Conservation (phyloP, 345 rosid genomes). For the Heritiera littoralis region DNA sequence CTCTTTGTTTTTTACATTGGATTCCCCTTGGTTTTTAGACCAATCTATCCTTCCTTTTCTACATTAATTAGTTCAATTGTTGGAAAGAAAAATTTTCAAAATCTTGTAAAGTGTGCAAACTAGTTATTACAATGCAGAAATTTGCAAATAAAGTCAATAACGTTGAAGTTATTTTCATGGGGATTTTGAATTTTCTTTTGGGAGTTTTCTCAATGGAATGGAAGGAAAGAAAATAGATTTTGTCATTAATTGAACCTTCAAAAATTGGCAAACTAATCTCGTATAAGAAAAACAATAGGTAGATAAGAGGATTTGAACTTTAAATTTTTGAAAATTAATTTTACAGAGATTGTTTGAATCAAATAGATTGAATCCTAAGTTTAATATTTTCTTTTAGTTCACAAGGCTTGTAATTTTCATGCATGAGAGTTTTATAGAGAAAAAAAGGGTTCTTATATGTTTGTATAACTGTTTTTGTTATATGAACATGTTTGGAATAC, state of each 20-base stretch:
- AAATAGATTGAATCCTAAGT: too few species aligned
- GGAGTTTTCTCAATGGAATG: background rate
- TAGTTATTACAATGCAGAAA: too few species aligned
- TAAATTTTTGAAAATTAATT: too few species aligned
- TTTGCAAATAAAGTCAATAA: background rate
- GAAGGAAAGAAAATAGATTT: background rate
- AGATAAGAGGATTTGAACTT: too few species aligned
- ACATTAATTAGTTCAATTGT: background rate
- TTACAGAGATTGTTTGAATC: too few species aligned
- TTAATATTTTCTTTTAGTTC: background rate
- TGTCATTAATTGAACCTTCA: too few species aligned
- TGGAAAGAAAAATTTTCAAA: background rate
- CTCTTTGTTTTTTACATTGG: constrained; percentile 30
- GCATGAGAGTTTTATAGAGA: background rate
- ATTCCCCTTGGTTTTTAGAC: constrained; percentile 23
- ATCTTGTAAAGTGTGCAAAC: constrained; percentile 21
- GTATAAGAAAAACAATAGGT: too few species aligned
- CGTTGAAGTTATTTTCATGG: background rate
- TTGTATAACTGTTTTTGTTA: too few species aligned
- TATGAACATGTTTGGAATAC: background rate
- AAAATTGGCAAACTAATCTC: too few species aligned
- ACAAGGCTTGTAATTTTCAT: background rate
- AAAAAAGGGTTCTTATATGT: too few species aligned
- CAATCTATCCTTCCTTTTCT: background rate
- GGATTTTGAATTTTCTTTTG: background rate